Percentiles rank a stretch among this genome's conserved stretches.
Evolutionary conservation across 2,329 filamentous ascomycete species (phyloP).

Genomic region (Alternaria solani): DNA sequence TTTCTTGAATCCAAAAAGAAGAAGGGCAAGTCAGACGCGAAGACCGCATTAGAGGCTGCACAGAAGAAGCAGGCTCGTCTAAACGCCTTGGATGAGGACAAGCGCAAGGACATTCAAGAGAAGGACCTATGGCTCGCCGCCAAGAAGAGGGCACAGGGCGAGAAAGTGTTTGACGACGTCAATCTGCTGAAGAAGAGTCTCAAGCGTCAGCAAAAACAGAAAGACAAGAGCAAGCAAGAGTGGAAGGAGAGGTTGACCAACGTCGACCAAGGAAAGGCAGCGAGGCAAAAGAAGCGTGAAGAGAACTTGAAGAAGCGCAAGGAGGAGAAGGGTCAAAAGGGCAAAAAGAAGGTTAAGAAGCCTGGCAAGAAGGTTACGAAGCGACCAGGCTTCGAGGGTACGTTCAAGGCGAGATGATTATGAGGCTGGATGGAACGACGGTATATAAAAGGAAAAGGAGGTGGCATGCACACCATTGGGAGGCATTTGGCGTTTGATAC

Average conservation of each 20-base stretch:
- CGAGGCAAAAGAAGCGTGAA: conserved; percentile 60
- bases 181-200: conserved; percentile 85
- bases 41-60: conserved; percentile 83
- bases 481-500: conserved; percentile 44
- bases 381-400: conserved; percentile 69
- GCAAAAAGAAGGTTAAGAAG: conserved; percentile 59
- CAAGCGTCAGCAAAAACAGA: conserved; percentile 88
- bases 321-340: conserved; percentile 80
- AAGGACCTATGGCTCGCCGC: conserved; percentile 96
- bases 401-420: conserved; percentile 63
- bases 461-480: conserved; percentile 23
- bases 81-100: conserved; percentile 75
- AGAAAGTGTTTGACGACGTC: conserved; percentile 87
- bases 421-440: not conserved
- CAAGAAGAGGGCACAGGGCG: conserved; percentile 85
- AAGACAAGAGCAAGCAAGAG: conserved; percentile 90
- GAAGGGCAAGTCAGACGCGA: conserved; percentile 84
- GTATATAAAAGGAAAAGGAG: conserved; percentile 9
- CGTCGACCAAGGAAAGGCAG: conserved; percentile 57
- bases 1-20: conserved; percentile 74
- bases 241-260: conserved; percentile 65
- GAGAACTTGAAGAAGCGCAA: conserved; percentile 72
- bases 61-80: conserved; percentile 87
- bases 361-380: conserved; percentile 62
- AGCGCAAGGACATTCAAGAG: conserved; percentile 85